Evolutionary conservation across 2,329 filamentous ascomycete genomes (phyloP).

Genomic region (Penicillium sumatraense): DNA sequence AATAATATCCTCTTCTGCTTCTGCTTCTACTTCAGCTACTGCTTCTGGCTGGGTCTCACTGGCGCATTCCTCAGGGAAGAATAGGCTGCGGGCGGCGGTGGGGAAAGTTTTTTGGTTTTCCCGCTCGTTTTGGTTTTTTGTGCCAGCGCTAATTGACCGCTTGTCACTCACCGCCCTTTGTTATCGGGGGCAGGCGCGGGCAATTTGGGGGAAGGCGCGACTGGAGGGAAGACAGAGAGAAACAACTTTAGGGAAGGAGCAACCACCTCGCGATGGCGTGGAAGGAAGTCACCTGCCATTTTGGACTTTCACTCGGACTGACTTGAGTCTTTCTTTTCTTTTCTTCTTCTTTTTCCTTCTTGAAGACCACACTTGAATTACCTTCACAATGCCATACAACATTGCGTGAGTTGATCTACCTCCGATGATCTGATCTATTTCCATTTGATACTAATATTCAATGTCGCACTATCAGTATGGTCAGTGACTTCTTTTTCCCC

Average conservation of each 20-base stretch:
- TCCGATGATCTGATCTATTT: background rate
- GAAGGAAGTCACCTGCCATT: background rate
- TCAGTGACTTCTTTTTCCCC: conserved; percentile 99
- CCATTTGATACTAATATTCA: conserved; percentile 31
- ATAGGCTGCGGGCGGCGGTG: background rate
- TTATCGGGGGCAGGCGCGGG: background rate
- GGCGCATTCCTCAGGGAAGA: conserved; percentile 12
- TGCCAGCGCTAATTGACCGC: conserved; percentile 24
- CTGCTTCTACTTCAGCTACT: too few relatives aligned
- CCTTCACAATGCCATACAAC: conserved; percentile 66
- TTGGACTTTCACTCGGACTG: background rate
- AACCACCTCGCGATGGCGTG: conserved; percentile 25
- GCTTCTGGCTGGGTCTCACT: too few relatives aligned
- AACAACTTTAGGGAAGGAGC: conserved; percentile 1
- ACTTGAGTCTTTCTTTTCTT: background rate
- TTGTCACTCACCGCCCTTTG: background rate
- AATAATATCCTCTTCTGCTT: background rate
- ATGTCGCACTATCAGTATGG: conserved; percentile 68
- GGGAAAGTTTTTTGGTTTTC: conserved; percentile 16
- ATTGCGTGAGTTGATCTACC: conserved; percentile 60
- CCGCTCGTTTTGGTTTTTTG: conserved; percentile 22
- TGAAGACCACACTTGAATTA: conserved; percentile 8
- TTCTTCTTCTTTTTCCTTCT: background rate
- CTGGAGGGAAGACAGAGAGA: background rate
- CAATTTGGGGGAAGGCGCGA: background rate